phyloP scores from a whole-genome alignment of 2,329 filamentous ascomycete species.

The Beauveria rudraprayagi region DNA sequence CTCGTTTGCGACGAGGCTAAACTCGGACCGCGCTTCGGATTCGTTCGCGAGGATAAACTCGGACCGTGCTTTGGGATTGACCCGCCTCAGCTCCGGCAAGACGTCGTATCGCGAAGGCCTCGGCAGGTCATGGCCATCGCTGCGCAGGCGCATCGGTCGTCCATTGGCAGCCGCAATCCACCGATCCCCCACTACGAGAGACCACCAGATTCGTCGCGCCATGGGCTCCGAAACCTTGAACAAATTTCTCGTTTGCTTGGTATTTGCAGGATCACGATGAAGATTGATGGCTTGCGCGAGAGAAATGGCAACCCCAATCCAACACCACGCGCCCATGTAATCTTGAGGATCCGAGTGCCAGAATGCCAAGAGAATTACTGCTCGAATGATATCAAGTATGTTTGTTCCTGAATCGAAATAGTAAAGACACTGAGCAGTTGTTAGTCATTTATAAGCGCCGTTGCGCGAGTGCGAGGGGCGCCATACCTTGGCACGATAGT shows the following conservation, averaged over 20 bases:
- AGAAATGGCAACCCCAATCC: background rate
- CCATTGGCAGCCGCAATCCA: conserved; percentile 8
- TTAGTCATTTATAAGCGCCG: background rate
- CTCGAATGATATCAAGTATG: background rate
- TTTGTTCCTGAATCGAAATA: background rate
- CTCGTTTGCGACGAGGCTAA: background rate
- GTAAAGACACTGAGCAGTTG: background rate
- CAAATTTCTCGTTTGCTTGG: background rate
- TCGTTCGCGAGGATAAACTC: background rate
- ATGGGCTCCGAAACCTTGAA: background rate
- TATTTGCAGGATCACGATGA: background rate
- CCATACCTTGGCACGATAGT: conserved; percentile 5
- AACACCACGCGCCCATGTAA: conserved; percentile 2
- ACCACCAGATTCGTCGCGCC: conserved; percentile 6
- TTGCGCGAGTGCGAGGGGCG: background rate
- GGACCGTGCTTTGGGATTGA: background rate
- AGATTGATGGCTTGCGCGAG: background rate
- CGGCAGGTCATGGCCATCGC: background rate
- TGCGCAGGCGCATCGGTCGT: conserved; percentile 7
- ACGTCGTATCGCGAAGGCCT: background rate
- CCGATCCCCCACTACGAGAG: background rate
- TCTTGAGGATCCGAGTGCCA: conserved; percentile 3
- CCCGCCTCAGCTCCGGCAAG: background rate
- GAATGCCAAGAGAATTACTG: background rate
- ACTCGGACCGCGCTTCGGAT: background rate